Evolutionary conservation across 768 basidiomycete species (phyloP).

Genomic region (Butyriboletus loyo): DNA sequence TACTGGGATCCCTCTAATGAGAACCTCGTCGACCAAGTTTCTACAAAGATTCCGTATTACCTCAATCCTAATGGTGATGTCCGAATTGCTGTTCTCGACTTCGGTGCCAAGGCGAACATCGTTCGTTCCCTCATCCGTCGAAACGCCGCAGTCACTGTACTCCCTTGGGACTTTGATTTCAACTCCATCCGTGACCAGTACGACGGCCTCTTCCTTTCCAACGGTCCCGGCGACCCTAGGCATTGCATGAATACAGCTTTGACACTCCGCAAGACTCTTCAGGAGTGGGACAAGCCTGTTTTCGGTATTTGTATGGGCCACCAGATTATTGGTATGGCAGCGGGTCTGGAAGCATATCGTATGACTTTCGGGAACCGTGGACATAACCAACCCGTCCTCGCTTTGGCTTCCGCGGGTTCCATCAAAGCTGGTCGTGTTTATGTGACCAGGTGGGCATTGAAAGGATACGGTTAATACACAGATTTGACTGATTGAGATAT

Average conservation of each 20-base stretch:
- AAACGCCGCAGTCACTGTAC: conserved; percentile 87
- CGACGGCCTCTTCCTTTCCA: conserved; percentile 94
- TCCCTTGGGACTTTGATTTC: conserved; percentile 98
- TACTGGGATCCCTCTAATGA: conserved; percentile 93
- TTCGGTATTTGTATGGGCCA: conserved; percentile 99
- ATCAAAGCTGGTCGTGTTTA: conserved; percentile 96
- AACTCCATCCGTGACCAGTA: conserved; percentile 85
- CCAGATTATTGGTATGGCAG: conserved; percentile 96
- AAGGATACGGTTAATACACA: background rate
- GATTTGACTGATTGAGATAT: conserved; percentile 2
- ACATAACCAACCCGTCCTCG: conserved; percentile 97
- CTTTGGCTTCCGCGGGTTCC: conserved; percentile 87
- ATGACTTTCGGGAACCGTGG: conserved; percentile 99
- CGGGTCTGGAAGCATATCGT: conserved; percentile 92
- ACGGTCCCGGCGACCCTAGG: conserved; percentile 93
- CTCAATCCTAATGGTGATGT: conserved; percentile 86
- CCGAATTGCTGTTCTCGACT: conserved; percentile 94
- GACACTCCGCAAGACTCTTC: conserved; percentile 75
- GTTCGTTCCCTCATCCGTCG: conserved; percentile 88
- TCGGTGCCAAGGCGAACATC: conserved; percentile 98
- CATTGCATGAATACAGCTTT: conserved; percentile 84
- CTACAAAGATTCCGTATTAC: conserved; percentile 78
- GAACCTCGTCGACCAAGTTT: conserved; percentile 92
- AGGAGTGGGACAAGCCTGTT: conserved; percentile 89
- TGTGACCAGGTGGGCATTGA: conserved; percentile 71